Percentiles rank a stretch among this genome's conserved stretches.
phyloP scores from a whole-genome alignment of 1,139 yeast genomes.

The Suhomyces taliae region DNA sequence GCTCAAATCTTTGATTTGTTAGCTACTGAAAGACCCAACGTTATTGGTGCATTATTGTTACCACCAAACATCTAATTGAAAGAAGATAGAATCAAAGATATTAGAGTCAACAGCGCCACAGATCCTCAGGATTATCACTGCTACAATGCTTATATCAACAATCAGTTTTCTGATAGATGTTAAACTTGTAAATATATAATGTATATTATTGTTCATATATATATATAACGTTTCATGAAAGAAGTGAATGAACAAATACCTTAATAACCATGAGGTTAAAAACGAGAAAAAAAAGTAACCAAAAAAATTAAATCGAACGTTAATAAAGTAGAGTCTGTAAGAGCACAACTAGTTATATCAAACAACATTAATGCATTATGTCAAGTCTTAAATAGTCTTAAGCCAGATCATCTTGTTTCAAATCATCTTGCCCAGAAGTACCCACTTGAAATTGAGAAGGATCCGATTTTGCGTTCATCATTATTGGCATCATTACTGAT shows the following conservation, averaged over 20 bases:
- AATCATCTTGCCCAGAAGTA: slow-evolving; percentile 4
- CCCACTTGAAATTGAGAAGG: slow-evolving; percentile 2
- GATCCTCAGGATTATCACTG: too few species aligned
- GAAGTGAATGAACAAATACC: slow-evolving; percentile 2
- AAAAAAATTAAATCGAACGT: not conserved
- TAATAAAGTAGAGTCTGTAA: not conserved
- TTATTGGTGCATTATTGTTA: slow-evolving; percentile 65
- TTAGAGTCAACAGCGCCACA: not conserved
- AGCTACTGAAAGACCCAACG: slow-evolving; percentile 76
- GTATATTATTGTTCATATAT: slow-evolving; percentile 3
- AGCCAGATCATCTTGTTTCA: slow-evolving; percentile 8
- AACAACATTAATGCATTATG: not conserved
- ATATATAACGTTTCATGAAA: slow-evolving; percentile 2
- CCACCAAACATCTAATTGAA: slow-evolving; percentile 62
- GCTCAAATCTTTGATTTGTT: slow-evolving; percentile 71
- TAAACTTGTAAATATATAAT: slow-evolving; percentile 1
- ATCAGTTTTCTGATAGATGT: too few species aligned
- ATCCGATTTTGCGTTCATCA: slow-evolving; percentile 9
- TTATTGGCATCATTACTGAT: slow-evolving; percentile 16
- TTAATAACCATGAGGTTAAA: not conserved
- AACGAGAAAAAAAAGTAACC: not conserved
- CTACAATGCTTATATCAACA: too few species aligned
- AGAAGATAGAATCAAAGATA: not conserved
- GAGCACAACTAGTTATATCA: not conserved
- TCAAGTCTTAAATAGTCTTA: not conserved